Evolutionary conservation across 768 basidiomycete genomes (phyloP).

Genomic region (Heimioporus sp.): DNA sequence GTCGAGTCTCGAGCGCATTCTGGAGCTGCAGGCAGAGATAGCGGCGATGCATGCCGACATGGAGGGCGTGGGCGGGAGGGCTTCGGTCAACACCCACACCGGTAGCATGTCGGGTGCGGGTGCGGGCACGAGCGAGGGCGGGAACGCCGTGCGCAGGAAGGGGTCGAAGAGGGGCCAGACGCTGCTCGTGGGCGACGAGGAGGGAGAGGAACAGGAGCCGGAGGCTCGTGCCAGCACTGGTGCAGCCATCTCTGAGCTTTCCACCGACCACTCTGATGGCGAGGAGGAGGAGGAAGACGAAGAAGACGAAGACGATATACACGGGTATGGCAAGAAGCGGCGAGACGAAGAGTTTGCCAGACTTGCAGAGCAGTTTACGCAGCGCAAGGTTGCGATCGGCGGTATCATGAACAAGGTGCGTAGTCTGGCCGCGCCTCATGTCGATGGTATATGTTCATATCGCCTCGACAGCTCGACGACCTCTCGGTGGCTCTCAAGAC

Average conservation of each 20-base stretch:
- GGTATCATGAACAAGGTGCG: conserved; percentile 72
- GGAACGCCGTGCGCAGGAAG: conserved; percentile 16
- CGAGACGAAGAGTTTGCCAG: conserved; percentile 69
- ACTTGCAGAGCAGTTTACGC: conserved; percentile 65
- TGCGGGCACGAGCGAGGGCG: conserved; percentile 10
- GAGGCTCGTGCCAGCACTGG: conserved; percentile 6
- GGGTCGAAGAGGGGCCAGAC: conserved; percentile 34
- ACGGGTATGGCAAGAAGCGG: conserved; percentile 51
- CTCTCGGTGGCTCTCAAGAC: conserved; percentile 36
- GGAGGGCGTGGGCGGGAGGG: conserved; percentile 50
- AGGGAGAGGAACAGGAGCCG: conserved; percentile 17
- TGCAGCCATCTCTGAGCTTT: conserved; percentile 19
- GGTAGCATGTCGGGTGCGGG: conserved; percentile 2
- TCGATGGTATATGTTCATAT: neutral
- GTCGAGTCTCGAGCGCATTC: conserved; percentile 64
- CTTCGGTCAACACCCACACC: conserved; percentile 4
- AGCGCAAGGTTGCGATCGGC: conserved; percentile 65
- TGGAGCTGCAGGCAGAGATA: conserved; percentile 70
- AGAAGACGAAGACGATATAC: conserved; percentile 43
- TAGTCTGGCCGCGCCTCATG: neutral
- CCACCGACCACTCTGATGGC: conserved; percentile 31
- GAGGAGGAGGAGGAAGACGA: conserved; percentile 38
- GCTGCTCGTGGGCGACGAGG: conserved; percentile 30
- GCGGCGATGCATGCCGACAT: conserved; percentile 72
- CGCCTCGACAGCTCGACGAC: conserved; percentile 24